phyloP scores from a whole-genome alignment of 176 grass and related monocot species.

The Phoenix dactylifera region DNA sequence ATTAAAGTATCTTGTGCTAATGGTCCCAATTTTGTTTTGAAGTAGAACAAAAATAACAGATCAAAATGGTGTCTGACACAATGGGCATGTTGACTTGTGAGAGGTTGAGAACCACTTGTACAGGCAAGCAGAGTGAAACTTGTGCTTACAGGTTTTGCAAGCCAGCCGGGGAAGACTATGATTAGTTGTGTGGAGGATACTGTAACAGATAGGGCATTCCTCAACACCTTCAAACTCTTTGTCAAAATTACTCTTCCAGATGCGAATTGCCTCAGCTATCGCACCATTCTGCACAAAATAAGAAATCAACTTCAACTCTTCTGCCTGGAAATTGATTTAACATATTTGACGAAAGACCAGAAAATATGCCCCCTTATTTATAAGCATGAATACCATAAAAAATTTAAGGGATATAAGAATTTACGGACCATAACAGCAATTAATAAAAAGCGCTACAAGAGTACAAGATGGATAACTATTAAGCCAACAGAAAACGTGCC shows the following conservation, averaged over 20 bases:
- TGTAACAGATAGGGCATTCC: slow-evolving; percentile 97
- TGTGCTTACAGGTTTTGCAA: slow-evolving; percentile 93
- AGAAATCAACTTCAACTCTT: background rate
- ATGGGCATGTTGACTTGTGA: slow-evolving; percentile 89
- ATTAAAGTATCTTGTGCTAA: too few relatives aligned
- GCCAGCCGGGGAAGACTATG: slow-evolving; percentile 76
- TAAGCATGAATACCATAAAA: too few relatives aligned
- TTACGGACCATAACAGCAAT: too few relatives aligned
- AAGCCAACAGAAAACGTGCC: too few relatives aligned
- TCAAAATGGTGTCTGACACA: slow-evolving; percentile 91
- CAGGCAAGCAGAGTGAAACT: slow-evolving; percentile 87
- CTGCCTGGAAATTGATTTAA: background rate
- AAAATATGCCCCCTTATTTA: too few relatives aligned
- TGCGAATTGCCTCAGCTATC: slow-evolving; percentile 72
- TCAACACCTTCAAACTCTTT: slow-evolving; percentile 93
- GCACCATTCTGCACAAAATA: slow-evolving; percentile 53
- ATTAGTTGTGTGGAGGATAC: slow-evolving; percentile 86
- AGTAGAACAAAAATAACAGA: background rate
- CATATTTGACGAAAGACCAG: too few relatives aligned
- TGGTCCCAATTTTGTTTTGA: too few relatives aligned
- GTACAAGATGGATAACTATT: too few relatives aligned
- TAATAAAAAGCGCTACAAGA: too few relatives aligned
- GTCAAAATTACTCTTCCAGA: slow-evolving; percentile 90
- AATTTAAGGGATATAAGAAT: too few relatives aligned
- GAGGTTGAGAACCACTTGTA: slow-evolving; percentile 99